Conservation (phyloP, 495 filamentous ascomycete species). For the Daldinia concentrica region DNA sequence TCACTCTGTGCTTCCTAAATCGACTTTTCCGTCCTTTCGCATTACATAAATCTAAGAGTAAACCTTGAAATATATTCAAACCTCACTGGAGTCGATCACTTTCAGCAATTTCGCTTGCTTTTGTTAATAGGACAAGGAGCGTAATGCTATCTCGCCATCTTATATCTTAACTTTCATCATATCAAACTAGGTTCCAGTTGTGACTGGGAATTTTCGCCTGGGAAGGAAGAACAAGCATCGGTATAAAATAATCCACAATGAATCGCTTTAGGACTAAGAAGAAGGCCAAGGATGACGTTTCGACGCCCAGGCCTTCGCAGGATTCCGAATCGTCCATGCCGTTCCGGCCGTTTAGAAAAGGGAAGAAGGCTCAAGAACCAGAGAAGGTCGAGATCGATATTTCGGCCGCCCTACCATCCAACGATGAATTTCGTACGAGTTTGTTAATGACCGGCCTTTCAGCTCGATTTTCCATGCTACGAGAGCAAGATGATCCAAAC, state of each 20-base stretch:
- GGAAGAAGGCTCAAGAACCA: conserved; percentile 65
- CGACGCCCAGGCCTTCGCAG: conserved; percentile 57
- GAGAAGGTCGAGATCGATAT: conserved; percentile 78
- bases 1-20: not conserved
- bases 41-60: not conserved
- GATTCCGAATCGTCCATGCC: conserved; percentile 60
- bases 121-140: conserved; percentile 22
- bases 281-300: conserved; percentile 69
- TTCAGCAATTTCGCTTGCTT: conserved; percentile 9
- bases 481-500: conserved; percentile 90
- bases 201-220: not conserved
- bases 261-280: conserved; percentile 79
- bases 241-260: conserved; percentile 61
- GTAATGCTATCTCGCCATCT: conserved; percentile 3
- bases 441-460: conserved; percentile 94
- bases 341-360: conserved; percentile 66
- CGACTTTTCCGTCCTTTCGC: not conserved
- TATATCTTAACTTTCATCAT: not conserved
- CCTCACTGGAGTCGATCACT: conserved; percentile 33
- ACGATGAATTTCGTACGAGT: conserved; percentile 96
- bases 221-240: not conserved
- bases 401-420: conserved; percentile 75
- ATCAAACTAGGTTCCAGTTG: not conserved
- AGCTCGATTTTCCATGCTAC: conserved; percentile 93
- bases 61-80: conserved; percentile 1